Conservation (phyloP, 805 yeast species). For the Saccharomyces mikatae region DNA sequence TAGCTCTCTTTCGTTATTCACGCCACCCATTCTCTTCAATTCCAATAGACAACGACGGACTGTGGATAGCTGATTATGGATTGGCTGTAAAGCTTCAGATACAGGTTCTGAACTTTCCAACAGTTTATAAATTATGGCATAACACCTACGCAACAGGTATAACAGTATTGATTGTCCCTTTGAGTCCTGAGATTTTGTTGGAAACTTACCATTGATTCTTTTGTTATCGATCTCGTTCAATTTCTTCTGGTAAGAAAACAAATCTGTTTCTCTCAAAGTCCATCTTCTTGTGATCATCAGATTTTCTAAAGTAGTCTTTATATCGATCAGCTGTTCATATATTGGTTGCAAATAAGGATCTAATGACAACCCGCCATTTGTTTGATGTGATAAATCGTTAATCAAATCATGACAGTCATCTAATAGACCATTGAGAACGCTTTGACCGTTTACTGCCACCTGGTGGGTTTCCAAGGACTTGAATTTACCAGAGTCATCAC, state of each 20-base stretch:
- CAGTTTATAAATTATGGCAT: conserved; percentile 80
- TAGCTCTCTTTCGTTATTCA: conserved; percentile 76
- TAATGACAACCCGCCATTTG: conserved; percentile 30
- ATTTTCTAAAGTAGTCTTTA: conserved; percentile 71
- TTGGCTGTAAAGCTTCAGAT: conserved; percentile 83
- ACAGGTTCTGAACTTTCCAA: conserved; percentile 93
- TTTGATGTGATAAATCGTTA: conserved; percentile 49
- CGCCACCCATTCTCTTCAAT: conserved; percentile 86
- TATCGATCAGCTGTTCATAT: conserved; percentile 53
- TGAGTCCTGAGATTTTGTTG: conserved; percentile 29
- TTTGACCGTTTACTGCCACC: conserved; percentile 34
- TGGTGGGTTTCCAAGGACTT: conserved; percentile 30
- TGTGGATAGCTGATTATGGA: conserved; percentile 88
- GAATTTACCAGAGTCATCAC: conserved; percentile 54
- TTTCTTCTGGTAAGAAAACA: conserved; percentile 71
- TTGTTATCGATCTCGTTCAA: conserved; percentile 66
- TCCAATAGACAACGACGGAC: conserved; percentile 86
- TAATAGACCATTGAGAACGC: conserved; percentile 59
- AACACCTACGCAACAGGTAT: conserved; percentile 81
- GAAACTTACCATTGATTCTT: conserved; percentile 56
- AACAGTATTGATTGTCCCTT: conserved; percentile 57
- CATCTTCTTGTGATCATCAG: conserved; percentile 88
- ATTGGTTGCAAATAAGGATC: conserved; percentile 49
- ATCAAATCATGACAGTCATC: conserved; percentile 78
- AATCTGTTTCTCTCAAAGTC: conserved; percentile 94